Evolutionary conservation across 2,329 filamentous ascomycete species (phyloP).

Genomic region (Orbilia javanica): DNA sequence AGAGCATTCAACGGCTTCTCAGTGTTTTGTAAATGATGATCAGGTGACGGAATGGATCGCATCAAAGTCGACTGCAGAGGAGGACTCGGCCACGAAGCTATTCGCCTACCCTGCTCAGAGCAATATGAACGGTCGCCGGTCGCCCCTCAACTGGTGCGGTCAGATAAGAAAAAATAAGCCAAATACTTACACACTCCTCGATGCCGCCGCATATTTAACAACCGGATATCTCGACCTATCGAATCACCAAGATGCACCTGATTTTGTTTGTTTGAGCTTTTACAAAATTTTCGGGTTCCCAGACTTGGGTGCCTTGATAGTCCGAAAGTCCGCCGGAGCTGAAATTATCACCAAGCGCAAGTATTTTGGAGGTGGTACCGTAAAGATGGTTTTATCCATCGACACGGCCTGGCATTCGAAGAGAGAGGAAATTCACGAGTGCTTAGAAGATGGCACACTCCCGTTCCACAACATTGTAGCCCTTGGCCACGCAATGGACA

Average conservation of each 20-base stretch:
- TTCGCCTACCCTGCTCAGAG: constrained; percentile 69
- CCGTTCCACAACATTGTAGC: constrained; percentile 76
- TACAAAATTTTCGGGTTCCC: constrained; percentile 78
- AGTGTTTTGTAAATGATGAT: constrained; percentile 65
- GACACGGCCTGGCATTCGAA: constrained; percentile 71
- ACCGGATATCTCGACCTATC: constrained; percentile 72
- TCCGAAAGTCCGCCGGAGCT: constrained; percentile 70
- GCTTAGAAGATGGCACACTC: constrained; percentile 76
- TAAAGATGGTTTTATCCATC: constrained; percentile 71
- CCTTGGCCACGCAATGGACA: constrained; percentile 72
- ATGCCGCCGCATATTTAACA: constrained; percentile 76
- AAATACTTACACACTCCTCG: constrained; percentile 68
- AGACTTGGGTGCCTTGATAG: constrained; percentile 73
- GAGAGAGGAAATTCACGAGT: constrained; percentile 70
- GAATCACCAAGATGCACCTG: constrained; percentile 70
- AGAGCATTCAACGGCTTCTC: constrained; percentile 63
- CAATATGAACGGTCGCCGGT: constrained; percentile 67
- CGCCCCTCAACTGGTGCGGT: constrained; percentile 64
- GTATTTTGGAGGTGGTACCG: constrained; percentile 78
- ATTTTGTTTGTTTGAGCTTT: constrained; percentile 74
- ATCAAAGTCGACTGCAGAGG: not conserved
- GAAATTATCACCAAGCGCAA: constrained; percentile 71
- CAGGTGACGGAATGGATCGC: constrained; percentile 66
- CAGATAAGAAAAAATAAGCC: constrained; percentile 46
- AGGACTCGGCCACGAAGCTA: constrained; percentile 62